These are phyloP conservation scores for Clathrus columnatus DNA, from an alignment of 768 basidiomycete species.

Conservation along the genomic window DNA sequence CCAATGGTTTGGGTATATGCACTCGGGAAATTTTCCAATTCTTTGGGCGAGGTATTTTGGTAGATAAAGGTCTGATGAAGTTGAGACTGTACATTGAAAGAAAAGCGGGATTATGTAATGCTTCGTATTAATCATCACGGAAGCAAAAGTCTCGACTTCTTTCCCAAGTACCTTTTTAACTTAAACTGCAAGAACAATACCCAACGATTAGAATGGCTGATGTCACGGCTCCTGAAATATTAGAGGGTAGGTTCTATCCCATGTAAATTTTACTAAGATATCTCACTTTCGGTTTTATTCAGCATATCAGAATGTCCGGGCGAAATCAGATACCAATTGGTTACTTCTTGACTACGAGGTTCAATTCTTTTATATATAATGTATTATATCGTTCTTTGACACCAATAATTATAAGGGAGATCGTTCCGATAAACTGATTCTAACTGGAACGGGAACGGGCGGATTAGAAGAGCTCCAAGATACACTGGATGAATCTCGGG, in stretches of 20 bases:
- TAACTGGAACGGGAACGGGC: slow-evolving; percentile 73
- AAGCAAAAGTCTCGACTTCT: neutral
- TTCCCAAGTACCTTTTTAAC: neutral
- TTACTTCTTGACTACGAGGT: slow-evolving; percentile 84
- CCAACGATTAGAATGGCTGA: slow-evolving; percentile 54
- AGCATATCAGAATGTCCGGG: slow-evolving; percentile 86
- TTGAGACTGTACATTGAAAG: slow-evolving; percentile 5
- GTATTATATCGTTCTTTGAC: neutral
- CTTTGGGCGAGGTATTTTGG: slow-evolving; percentile 11
- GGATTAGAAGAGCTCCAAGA: slow-evolving; percentile 72
- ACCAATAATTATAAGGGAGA: slow-evolving; percentile 37
- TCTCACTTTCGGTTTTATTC: slow-evolving; percentile 21
- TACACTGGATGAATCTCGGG: slow-evolving; percentile 60
- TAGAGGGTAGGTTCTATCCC: slow-evolving; percentile 42
- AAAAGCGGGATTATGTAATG: slow-evolving; percentile 10
- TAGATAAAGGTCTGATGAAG: neutral
- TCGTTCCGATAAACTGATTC: slow-evolving; percentile 68
- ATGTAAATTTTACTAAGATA: slow-evolving; percentile 10
- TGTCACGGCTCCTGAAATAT: slow-evolving; percentile 63
- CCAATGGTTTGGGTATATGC: slow-evolving; percentile 4
- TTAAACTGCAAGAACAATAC: neutral
- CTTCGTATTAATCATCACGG: no score
- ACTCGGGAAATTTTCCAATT: slow-evolving; percentile 17
- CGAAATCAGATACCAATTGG: slow-evolving; percentile 83
- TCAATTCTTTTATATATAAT: slow-evolving; percentile 15